Evolutionary conservation across 306 rosid species (phyloP), one percentile per base, ranked within the genome.

Genomic region (Ormosia emarginata): DNA sequence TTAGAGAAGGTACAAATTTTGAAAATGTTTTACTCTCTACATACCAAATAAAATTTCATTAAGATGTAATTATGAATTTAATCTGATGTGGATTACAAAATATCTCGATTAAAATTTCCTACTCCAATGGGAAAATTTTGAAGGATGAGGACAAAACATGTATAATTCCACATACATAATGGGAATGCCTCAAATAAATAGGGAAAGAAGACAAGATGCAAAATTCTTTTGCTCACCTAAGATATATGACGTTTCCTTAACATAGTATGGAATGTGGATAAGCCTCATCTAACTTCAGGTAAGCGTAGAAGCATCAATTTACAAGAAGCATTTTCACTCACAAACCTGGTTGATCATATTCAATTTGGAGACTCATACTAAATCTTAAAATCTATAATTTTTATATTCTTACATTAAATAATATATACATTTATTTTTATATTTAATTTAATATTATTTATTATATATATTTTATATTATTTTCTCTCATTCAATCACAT

Each of bases 291-390:
- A 62, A 17, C 67, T 33, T 4, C 14, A 2, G 41, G 13, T 62
- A 62, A 62, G 18, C 18, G 32, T 56, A 57, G 67, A 57, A 56
- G 55, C 41, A 29, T 75, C 11, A 13, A 41, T 59, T 6, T 72
- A 34, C 47, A 52, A 71, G 32, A 49, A 29, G 58, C 59, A 29
- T 30, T 69, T 44, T 46, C 13, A 32, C 7, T 49, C 24, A 6
- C 8, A 59, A 74, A 61, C 46, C 3, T 62, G 80, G 71, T n/a
- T n/a, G n/a, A n/a, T 76, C 37, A 63, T 76, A 49, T 77, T 17
- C 52, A 77, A 50, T 17, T 64, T 64, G 81, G 24, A 64, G 64
- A 75, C 46, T 37, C 18, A 2, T 64, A 3, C 81, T n/a, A 49
- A 64, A 63, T 33, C 73, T 15, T 10, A 49, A 11, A 77, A 32